phyloP scores from a whole-genome alignment of 495 filamentous ascomycete species.

The Tuber indicum region DNA sequence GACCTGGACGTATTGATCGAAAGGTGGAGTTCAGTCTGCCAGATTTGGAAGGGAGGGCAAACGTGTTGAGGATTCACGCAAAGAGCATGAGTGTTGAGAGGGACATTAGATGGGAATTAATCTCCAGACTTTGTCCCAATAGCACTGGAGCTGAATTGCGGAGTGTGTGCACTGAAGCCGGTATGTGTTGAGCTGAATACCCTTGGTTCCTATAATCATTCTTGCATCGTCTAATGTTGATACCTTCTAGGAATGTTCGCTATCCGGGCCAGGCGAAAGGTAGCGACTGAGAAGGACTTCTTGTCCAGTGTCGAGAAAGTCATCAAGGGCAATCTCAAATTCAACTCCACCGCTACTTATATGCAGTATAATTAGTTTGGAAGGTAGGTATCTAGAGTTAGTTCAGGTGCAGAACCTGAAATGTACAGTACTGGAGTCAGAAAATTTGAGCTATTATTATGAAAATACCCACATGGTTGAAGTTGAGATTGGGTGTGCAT shows the following conservation, averaged over 20 bases:
- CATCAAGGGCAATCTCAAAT: constrained; percentile 98
- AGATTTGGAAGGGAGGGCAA: constrained; percentile 91
- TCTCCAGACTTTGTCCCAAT: constrained; percentile 93
- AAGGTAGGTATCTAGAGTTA: background rate
- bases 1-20: constrained; percentile 93
- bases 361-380: constrained; percentile 65
- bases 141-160: constrained; percentile 89
- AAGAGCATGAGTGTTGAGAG: constrained; percentile 99
- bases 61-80: constrained; percentile 95
- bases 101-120: constrained; percentile 97
- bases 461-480: background rate
- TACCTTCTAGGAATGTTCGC: constrained; percentile 69
- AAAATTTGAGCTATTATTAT: background rate
- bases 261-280: constrained; percentile 92
- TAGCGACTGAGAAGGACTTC: constrained; percentile 99
- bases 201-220: background rate
- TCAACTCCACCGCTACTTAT: constrained; percentile 97
- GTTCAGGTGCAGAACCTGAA: background rate
- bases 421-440: background rate
- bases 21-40: constrained; percentile 98
- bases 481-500: background rate
- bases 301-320: constrained; percentile 97
- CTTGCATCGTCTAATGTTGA: background rate
- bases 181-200: constrained; percentile 19
- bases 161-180: constrained; percentile 43